Percentiles rank a stretch among this genome's conserved stretches.
Conservation (phyloP, 345 rosid genomes). For the Pistacia atlantica region DNA sequence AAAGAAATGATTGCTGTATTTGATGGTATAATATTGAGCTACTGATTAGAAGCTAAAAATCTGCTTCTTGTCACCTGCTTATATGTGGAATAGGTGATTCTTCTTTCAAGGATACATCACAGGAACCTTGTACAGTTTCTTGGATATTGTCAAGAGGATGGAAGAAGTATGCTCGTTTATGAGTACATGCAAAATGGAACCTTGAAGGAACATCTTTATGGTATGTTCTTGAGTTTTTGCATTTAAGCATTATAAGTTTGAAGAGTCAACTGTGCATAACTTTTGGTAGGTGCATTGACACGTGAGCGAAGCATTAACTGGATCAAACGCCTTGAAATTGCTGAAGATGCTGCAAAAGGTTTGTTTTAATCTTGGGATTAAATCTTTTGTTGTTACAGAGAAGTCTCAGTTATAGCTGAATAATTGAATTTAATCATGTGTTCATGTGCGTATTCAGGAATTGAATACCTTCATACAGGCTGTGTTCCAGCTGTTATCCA, state of each 20-base stretch:
- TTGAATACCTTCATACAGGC: conserved; percentile 96
- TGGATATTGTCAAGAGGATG: conserved; percentile 97
- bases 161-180: conserved; percentile 80
- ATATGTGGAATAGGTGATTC: conserved; percentile 64
- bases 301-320: conserved; percentile 66
- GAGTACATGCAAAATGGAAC: conserved; percentile 99
- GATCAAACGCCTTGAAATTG: conserved; percentile 95
- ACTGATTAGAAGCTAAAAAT: conserved; percentile 11
- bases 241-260: conserved; percentile 3
- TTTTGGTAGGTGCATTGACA: conserved; percentile 56
- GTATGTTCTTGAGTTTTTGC: conserved; percentile 42
- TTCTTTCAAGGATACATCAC: conserved; percentile 99
- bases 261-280: conserved; percentile 6
- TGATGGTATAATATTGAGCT: neutral
- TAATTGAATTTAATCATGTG: conserved; percentile 16
- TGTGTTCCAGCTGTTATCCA: conserved; percentile 97
- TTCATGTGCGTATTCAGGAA: conserved; percentile 51
- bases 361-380: neutral
- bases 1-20: conserved; percentile 1
- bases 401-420: neutral
- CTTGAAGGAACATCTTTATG: conserved; percentile 96
- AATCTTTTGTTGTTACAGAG: neutral
- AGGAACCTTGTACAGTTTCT: conserved; percentile 95
- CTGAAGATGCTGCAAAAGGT: conserved; percentile 99
- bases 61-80: conserved; percentile 10